Base-by-base conservation (phyloP, 1,284 basidiomycete genomes). In the Sporisorium graminicola region DNA sequence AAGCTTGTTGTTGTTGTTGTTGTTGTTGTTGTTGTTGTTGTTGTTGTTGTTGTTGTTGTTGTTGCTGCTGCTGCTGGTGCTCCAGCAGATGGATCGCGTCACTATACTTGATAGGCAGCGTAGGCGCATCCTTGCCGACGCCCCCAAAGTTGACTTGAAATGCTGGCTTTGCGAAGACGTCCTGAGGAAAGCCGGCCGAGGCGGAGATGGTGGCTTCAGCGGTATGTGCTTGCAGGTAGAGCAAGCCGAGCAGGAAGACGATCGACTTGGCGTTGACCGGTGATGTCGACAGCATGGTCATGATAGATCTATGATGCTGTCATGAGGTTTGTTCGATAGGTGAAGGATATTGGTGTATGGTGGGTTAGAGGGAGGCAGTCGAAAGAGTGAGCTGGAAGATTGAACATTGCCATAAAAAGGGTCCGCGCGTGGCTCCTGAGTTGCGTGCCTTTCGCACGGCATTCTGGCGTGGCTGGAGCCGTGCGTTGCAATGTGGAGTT, bases 111-210 rank as follows among this genome's bases (percentile, higher is more conserved):
- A 78, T 71, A 10, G 72, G 76, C 9, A 70, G 33, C 1, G 65
- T 58, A 13, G 59, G 5, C 0, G 52, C 27, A 27, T 49, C 46
- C 3, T 60, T 31, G 33, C 14, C 47, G 5, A 33, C 1, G 26
- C 44, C 18, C 3, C 67, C 67, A 4, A 59, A 31, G 14, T 43
- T 44, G 24, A 74, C 52, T 14, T 72, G 53, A 24, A 75, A 78
- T 5, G 76, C 76, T 0, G 76, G 76, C 35, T 61, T 65, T 12
- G 76, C 68, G 42, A 78, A 78, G 24, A 78, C 60, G 29, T 78
- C 76, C 14, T 63, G 73, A 1, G 76, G 76, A 16, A 78, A 78
- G 26, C 60, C 56, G 10, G 67, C 56, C 13, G 73, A 64, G 3
- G 67, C 65, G 6, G 73, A 75, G 40, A 70, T 67, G 22, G 60